These are phyloP conservation scores for Tuber borchii DNA, from an alignment of 495 filamentous ascomycete species.

Conservation along the genomic window DNA sequence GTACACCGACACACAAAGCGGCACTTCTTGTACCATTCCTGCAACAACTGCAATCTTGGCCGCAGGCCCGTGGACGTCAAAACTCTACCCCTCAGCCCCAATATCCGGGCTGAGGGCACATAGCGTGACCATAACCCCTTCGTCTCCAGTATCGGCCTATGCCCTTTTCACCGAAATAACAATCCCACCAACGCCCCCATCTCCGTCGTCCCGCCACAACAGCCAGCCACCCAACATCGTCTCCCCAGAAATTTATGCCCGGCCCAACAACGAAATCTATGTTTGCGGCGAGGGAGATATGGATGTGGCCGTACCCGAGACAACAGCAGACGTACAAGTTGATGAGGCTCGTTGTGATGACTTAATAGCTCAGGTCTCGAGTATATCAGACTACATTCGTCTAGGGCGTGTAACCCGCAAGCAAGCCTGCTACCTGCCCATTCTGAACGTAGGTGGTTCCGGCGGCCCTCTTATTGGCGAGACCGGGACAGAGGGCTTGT, in stretches of 20 bases:
- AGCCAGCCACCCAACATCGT: conserved; percentile 40
- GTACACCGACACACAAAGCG: conserved; percentile 62
- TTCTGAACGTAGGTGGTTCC: conserved; percentile 53
- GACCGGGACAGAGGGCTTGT: conserved; percentile 66
- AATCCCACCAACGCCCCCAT: conserved; percentile 54
- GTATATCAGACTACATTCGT: conserved; percentile 68
- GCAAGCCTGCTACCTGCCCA: conserved; percentile 94
- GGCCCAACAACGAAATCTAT: conserved; percentile 83
- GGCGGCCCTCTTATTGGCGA: conserved; percentile 71
- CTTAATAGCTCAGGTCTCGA: conserved; percentile 70
- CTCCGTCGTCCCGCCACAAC: conserved; percentile 42
- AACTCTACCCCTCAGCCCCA: conserved; percentile 65
- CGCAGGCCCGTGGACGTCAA: conserved; percentile 84
- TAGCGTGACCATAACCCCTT: conserved; percentile 74
- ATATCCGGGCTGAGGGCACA: conserved; percentile 80
- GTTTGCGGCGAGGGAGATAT: conserved; percentile 86
- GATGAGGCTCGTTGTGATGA: conserved; percentile 78
- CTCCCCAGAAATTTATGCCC: conserved; percentile 87
- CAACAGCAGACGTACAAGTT: conserved; percentile 68
- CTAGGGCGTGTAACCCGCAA: conserved; percentile 69
- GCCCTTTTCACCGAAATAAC: conserved; percentile 86
- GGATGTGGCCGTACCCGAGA: conserved; percentile 64
- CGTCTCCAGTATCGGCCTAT: conserved; percentile 71
- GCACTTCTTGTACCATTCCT: conserved; percentile 53
- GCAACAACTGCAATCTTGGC: conserved; percentile 78